Evolutionary conservation across 2,329 filamentous ascomycete genomes (phyloP), one percentile per base, ranked within the genome.

Genomic region (Thelonectria blattea): DNA sequence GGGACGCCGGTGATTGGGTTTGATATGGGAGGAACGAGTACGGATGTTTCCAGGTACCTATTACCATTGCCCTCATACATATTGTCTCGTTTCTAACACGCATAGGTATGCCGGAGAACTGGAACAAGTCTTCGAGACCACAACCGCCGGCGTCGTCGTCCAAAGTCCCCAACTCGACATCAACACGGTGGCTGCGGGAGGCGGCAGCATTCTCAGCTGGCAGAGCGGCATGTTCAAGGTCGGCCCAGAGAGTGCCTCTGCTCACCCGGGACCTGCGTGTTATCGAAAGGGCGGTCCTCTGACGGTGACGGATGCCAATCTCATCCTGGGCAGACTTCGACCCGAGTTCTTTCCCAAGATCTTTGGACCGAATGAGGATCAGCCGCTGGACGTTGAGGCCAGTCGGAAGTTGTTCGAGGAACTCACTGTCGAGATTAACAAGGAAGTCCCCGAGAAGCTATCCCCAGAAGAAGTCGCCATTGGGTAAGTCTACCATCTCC

Each of bases 331-430:
- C 0, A 84, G 93, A 32, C 80, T 97, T 4, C 77, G 96, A 2
- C 93, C 93, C 0, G 91, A 95, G 64, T 96, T 93, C 80, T 97
- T 97, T 72, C 93, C 93, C 1, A 92, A 92, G 73, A 97, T 97
- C 62, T 97, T 97, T 68, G 93, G 93, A 41, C 89, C 91, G 73
- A 89, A 93, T 50, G 93, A 97, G 73, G 83, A 96, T 60, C 85
- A 93, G 73, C 88, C 88, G 0, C 79, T 97, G 0, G 92, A 96
- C 72, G 81, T 85, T 1, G 84, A 89, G 58, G 90, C 90, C 1
- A 96, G 91, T 67, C 84, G 87, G 71, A 87, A 84, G 67, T 82
- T 91, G 1, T 91, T 97, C 65, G 83, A 89, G 61, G 87, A 92
- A 65, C 80, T 97, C 7, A 87, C 91, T 0, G 83, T 89, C 27